These are phyloP conservation scores for Diaporthe eres DNA, from an alignment of 2,329 filamentous ascomycete genomes.

Conservation along the genomic window DNA sequence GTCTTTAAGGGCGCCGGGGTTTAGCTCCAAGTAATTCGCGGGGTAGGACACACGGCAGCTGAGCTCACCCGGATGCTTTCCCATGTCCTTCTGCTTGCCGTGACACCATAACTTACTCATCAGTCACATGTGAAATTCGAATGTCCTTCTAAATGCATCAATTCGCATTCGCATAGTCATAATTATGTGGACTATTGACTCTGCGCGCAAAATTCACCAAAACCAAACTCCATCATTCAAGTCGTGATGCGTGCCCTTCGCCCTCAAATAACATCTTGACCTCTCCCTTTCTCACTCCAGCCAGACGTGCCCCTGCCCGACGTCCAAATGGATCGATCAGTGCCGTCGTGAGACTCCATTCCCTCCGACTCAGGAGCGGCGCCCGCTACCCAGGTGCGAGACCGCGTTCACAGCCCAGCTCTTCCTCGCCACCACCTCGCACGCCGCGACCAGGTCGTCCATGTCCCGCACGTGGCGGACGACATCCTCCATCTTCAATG, in stretches of 20 bases:
- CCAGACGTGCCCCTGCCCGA: not conserved
- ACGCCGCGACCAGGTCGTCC: not conserved
- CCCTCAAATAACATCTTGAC: too few species aligned
- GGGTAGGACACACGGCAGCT: constrained; percentile 7
- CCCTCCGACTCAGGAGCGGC: not conserved
- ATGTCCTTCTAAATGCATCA: not conserved
- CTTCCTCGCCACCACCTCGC: not conserved
- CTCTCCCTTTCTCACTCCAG: not conserved
- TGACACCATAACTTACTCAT: not conserved
- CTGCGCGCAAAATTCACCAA: not conserved
- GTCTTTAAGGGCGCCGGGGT: not conserved
- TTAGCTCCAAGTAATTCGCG: not conserved
- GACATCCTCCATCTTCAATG: not conserved
- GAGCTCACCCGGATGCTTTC: not conserved
- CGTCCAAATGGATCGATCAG: not conserved
- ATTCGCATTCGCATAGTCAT: too few species aligned
- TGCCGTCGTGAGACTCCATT: not conserved
- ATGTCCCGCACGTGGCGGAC: not conserved
- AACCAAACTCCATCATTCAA: not conserved
- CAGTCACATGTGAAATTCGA: not conserved
- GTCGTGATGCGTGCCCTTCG: not conserved
- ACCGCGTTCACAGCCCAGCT: constrained; percentile 1
- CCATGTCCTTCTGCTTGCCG: too few species aligned
- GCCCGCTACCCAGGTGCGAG: not conserved
- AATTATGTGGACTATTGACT: too few species aligned